Evolutionary conservation across 345 rosid species (phyloP).

Genomic region (Rhodomyrtus tomentosa): DNA sequence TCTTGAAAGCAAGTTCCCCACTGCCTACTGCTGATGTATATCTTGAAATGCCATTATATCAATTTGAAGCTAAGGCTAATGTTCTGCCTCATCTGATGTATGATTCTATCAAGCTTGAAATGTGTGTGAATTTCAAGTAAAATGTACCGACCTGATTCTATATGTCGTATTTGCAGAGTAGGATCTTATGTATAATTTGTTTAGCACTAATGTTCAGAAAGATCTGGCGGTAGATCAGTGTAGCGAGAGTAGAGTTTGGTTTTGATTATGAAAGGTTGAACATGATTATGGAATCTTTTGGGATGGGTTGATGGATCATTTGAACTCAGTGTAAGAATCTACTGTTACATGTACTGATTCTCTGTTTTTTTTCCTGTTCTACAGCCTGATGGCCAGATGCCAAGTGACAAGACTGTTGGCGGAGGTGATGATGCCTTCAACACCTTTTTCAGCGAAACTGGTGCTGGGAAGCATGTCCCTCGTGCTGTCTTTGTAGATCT

Average conservation of each 20-base stretch:
- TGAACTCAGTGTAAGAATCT: background rate
- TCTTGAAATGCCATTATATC: no score
- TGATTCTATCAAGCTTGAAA: background rate
- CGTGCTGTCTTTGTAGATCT: constrained; percentile 74
- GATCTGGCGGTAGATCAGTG: background rate
- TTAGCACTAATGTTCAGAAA: background rate
- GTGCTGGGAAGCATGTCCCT: constrained; percentile 79
- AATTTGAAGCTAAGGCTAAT: background rate
- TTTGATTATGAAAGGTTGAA: background rate
- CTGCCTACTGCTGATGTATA: no score
- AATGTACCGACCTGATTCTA: accelerated
- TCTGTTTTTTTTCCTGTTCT: background rate
- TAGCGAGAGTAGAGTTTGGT: background rate
- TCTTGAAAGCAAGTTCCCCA: no score
- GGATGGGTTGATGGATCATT: background rate
- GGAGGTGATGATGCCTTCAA: constrained; percentile 80
- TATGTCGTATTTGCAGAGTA: background rate
- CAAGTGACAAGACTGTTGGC: constrained; percentile 59
- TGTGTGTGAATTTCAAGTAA: accelerated
- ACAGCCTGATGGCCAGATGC: constrained; percentile 85
- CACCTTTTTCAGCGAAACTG: constrained; percentile 78
- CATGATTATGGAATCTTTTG: background rate
- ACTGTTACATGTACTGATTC: background rate
- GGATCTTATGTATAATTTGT: background rate
- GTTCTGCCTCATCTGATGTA: background rate